A percentile compares a stretch with the other conserved stretches of the same genome.
Conservation (phyloP, 257 asterid species). For the Lycium ferocissimum region DNA sequence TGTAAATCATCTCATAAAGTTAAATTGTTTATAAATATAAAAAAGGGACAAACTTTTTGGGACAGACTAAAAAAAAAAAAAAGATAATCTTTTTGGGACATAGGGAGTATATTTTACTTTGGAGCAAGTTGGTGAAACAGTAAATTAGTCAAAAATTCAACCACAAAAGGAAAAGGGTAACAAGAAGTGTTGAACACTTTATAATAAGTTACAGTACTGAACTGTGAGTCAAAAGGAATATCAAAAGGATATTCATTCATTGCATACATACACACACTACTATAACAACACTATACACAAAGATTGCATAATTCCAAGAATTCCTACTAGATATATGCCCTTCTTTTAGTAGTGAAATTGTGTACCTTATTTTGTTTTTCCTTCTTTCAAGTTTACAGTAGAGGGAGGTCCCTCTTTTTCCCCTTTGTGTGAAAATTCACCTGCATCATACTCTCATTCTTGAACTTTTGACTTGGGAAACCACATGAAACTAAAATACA, state of each 20-base stretch:
- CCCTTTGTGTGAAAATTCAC: constrained; percentile 36
- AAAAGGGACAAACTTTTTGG: too few relatives aligned
- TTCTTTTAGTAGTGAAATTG: background rate
- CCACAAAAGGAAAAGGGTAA: background rate
- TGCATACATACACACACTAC: background rate
- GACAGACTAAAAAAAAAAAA: too few relatives aligned
- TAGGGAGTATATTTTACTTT: too few relatives aligned
- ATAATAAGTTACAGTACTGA: constrained; percentile 9
- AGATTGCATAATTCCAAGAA: constrained; percentile 25
- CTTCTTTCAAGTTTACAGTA: constrained; percentile 15
- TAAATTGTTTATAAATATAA: too few relatives aligned
- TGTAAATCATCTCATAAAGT: too few relatives aligned
- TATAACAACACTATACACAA: constrained; percentile 27
- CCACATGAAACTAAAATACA: constrained; percentile 33
- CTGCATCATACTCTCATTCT: constrained; percentile 35
- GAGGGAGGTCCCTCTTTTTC: constrained; percentile 36
- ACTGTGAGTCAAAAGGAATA: constrained; percentile 39
- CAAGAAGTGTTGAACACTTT: background rate
- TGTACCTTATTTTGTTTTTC: background rate
- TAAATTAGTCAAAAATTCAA: background rate
- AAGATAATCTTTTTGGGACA: too few relatives aligned
- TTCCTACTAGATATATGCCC: background rate
- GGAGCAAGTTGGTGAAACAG: background rate
- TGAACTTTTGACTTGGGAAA: constrained; percentile 39
- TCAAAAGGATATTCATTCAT: constrained; percentile 27